Base-by-base conservation (phyloP, 2,329 filamentous ascomycete species). In the Nemania diffusa region DNA sequence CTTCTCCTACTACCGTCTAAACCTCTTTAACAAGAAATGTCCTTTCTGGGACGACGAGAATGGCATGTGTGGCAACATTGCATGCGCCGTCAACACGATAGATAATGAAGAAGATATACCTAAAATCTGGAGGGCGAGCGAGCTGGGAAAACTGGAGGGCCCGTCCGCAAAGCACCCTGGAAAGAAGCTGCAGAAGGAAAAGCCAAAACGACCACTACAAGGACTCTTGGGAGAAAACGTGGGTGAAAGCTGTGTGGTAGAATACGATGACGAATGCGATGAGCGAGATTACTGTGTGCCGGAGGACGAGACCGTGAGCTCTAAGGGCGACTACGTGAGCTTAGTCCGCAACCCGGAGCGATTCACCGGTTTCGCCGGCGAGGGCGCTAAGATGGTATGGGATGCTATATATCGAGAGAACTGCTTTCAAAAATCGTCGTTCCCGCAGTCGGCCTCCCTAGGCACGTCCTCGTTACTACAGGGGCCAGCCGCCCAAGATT, bases 221-320 rank as follows among this genome's bases (percentile, higher is more conserved):
- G 95, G 95, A 17, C 86, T 90, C 74, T 81, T 99, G 8, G 96
- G 96, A 53, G 93, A 94, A 58, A 84, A 91, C 63, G 95, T 97
- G 0, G 94, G 93, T 59, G 96, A 99, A 83, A 97, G 93, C 79
- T 99, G 96, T 78, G 94, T 99, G 52, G 91, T 98, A 20, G 96
- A 99, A 81, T 97, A 97, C 77, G 95, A 98, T 75, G 95, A 97
- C 76, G 95, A 97, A 80, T 97, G 94, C 80, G 95, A 98, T 81
- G 92, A 97, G 73, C 88, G 96, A 71, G 96, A 99, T 78, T 99
- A 98, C 80, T 99, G 96, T 80, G 89, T 98, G 4, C 93, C 94
- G 0, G 96, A 99, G 74, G 96, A 99, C 77, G 94, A 98, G 81
- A 92, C 92, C 75, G 90, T 91, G 6, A 86, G 86, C 57, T 91